Evolutionary conservation across 2,329 filamentous ascomycete species (phyloP), one percentile per base, ranked within the genome.

Genomic region (Pseudogymnoascus sp.): DNA sequence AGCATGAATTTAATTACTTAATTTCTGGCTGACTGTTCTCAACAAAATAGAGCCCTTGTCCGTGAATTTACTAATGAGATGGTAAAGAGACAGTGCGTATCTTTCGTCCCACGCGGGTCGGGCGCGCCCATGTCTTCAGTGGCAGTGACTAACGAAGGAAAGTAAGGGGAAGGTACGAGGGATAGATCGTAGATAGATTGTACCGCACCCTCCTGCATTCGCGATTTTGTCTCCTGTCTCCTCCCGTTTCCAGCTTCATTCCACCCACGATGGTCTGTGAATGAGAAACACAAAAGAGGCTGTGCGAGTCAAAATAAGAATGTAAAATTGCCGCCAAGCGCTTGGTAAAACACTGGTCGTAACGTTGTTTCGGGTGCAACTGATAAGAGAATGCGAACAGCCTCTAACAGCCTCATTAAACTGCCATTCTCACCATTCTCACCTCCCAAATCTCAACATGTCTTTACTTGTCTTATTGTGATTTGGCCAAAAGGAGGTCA

Each of bases 321-420:
- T 29, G 42, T 48, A 48, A 48, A 48, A 48, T 48, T 48, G 42
- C 42, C 42, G 42, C 42, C 42, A 48, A 48, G 42, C 29, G 42
- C 42, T 48, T 48, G 42, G 42, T 48, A 29, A 48, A 48, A 48
- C 42, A 48, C 15, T 8, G 4, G 12, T 48, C 13, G 42, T 48
- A 48, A 48, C 42, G 13, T 48, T 48, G 42, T 48, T 48, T 48
- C 42, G 42, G 42, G 42, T 15, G 25, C 13, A 13, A n/a, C 42
- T 48, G 42, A 48, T 48, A 48, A 48, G 25, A n/a, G 12, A 48
- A 48, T 48, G 42, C 25, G 42, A 29, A 15, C 42, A 48, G 37
- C 37, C 37, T 48, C 21, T 48, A 48, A 48, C 42, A 27, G 42
- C 25, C 42, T 48, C 42, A 29, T 48, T 29, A 29, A 9, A 12